Evolutionary conservation across 1,139 yeast species (phyloP).

Genomic region (Pichia sp.): DNA sequence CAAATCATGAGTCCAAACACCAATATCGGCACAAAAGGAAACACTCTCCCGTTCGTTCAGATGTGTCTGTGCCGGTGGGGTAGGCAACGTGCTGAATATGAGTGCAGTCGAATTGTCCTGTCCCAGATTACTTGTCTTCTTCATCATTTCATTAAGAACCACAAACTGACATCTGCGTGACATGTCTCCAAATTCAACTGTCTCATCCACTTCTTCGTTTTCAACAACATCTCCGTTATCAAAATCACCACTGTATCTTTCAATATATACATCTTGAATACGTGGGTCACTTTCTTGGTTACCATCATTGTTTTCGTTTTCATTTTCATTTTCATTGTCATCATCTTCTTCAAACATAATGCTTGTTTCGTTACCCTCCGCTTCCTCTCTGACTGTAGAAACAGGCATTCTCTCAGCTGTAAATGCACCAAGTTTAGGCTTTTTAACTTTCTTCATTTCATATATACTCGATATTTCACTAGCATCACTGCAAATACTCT

Average conservation of each 20-base stretch:
- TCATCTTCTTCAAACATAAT: conserved; percentile 36
- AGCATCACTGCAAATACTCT: not conserved
- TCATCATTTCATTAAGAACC: conserved; percentile 74
- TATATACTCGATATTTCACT: not conserved
- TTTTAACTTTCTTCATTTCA: conserved; percentile 24
- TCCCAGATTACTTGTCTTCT: not conserved
- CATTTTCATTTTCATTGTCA: not conserved
- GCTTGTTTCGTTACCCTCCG: conserved; percentile 54
- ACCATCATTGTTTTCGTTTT: not conserved
- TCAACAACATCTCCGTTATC: not conserved
- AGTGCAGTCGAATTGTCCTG: conserved; percentile 43
- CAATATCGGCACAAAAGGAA: conserved; percentile 69
- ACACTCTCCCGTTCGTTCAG: conserved; percentile 57
- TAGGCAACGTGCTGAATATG: conserved; percentile 82
- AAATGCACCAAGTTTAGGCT: conserved; percentile 35
- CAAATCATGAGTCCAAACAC: conserved; percentile 71
- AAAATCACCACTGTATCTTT: not conserved
- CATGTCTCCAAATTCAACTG: conserved; percentile 37
- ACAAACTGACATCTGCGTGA: conserved; percentile 91
- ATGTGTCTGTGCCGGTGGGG: conserved; percentile 80
- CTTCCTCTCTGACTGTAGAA: conserved; percentile 63
- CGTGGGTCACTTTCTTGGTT: not conserved
- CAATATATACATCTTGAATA: too few species aligned
- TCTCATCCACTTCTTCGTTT: not conserved
- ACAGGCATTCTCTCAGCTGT: conserved; percentile 74